phyloP scores from a whole-genome alignment of 2,329 filamentous ascomycete genomes.

The Daldinia sp. region DNA sequence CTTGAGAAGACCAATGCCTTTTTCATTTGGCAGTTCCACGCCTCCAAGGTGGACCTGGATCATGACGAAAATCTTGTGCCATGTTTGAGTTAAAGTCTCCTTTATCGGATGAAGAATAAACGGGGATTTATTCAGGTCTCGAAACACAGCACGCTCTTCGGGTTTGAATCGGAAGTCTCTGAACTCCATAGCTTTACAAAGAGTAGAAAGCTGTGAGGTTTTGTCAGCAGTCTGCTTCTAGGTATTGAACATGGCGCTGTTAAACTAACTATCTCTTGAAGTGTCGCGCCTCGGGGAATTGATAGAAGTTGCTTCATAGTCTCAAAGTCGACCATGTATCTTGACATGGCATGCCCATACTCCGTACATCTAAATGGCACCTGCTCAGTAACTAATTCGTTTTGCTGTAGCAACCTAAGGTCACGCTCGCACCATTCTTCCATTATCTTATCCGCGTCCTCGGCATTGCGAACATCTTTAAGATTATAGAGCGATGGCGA shows the following conservation, averaged over 20 bases:
- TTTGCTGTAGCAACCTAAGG: conserved; percentile 69
- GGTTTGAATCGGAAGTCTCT: conserved; percentile 74
- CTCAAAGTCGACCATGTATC: conserved; percentile 80
- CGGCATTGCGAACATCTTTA: conserved; percentile 57
- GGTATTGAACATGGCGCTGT: background rate
- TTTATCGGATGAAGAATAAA: conserved; percentile 76
- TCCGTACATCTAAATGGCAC: conserved; percentile 69
- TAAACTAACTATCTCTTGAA: conserved; percentile 72
- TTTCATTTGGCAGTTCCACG: conserved; percentile 67
- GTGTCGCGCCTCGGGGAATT: conserved; percentile 66
- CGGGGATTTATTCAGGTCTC: conserved; percentile 73
- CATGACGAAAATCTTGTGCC: conserved; percentile 80
- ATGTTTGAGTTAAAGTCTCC: conserved; percentile 68
- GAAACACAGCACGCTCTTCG: conserved; percentile 74
- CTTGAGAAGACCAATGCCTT: conserved; percentile 63
- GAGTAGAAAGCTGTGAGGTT: conserved; percentile 64
- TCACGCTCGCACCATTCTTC: conserved; percentile 75
- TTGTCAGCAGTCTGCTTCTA: background rate
- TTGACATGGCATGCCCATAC: conserved; percentile 82
- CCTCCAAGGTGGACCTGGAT: conserved; percentile 78
- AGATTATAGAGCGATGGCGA: conserved; percentile 77
- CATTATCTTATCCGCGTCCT: conserved; percentile 68
- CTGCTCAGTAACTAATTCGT: conserved; percentile 61
- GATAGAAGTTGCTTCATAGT: conserved; percentile 78
- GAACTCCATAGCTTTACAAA: conserved; percentile 77